Evolutionary conservation across 192 early-diverging fungal genomes (phyloP).

Genomic region (Chytriomyces sp.): DNA sequence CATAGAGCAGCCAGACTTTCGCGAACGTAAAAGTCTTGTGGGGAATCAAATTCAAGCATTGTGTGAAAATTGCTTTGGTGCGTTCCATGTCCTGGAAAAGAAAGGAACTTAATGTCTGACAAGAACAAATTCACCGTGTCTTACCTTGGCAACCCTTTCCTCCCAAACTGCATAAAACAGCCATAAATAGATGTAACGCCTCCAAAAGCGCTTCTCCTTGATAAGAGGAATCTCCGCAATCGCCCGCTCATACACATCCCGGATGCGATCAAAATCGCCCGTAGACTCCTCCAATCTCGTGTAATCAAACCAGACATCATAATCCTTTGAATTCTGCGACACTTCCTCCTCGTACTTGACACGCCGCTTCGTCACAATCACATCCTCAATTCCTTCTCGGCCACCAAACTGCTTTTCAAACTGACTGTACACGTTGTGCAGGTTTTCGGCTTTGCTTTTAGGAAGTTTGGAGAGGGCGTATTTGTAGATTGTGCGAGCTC

Average conservation of each 20-base stretch:
- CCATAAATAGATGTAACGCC: conserved; percentile 99
- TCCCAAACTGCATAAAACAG: conserved; percentile 97
- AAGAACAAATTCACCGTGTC: not conserved
- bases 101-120: conserved; percentile 5
- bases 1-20: conserved; percentile 95
- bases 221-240: conserved; percentile 86
- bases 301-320: conserved; percentile 99
- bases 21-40: conserved; percentile 96
- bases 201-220: conserved; percentile 91
- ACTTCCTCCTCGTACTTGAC: conserved; percentile 87
- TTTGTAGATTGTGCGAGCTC: conserved; percentile 95
- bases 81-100: conserved; percentile 73
- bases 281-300: conserved; percentile 82
- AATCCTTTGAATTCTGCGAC: conserved; percentile 78
- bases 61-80: conserved; percentile 81
- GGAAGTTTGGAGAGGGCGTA: conserved; percentile 90
- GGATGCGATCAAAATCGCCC: conserved; percentile 72
- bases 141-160: conserved; percentile 78
- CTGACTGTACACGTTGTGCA: conserved; percentile 92
- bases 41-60: conserved; percentile 84
- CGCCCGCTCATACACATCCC: conserved; percentile 96
- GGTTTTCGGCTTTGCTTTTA: conserved; percentile 76
- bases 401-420: conserved; percentile 98
- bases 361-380: conserved; percentile 86
- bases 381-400: conserved; percentile 85